phyloP scores from a whole-genome alignment of 768 basidiomycete species.

The Macrolepiota fuliginosa region DNA sequence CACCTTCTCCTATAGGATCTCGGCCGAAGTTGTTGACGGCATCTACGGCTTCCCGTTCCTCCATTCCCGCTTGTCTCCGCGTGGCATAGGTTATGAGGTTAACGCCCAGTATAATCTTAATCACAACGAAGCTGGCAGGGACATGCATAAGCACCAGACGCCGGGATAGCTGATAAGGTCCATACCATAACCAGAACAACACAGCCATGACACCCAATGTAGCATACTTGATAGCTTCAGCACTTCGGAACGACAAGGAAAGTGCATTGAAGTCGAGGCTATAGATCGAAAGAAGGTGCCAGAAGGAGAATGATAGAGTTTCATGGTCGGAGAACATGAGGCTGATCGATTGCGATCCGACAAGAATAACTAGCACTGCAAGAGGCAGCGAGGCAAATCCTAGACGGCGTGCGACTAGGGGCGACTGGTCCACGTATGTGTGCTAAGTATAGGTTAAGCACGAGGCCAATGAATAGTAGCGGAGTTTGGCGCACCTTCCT shows the following conservation, averaged over 20 bases:
- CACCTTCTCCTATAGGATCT: slow-evolving; percentile 88
- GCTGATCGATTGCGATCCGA: slow-evolving; percentile 69
- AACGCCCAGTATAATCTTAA: slow-evolving; percentile 93
- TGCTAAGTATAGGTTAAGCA: slow-evolving; percentile 45
- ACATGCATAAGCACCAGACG: background rate
- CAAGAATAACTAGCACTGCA: slow-evolving; percentile 76
- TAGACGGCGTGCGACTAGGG: slow-evolving; percentile 87
- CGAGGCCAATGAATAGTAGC: background rate
- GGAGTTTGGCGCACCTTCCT: slow-evolving; percentile 54
- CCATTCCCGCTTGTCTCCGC: slow-evolving; percentile 71
- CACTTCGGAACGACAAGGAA: slow-evolving; percentile 26
- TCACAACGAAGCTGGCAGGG: slow-evolving; percentile 63
- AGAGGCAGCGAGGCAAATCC: slow-evolving; percentile 94
- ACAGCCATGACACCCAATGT: slow-evolving; percentile 68
- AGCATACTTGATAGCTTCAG: slow-evolving; percentile 48
- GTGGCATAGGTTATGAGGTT: slow-evolving; percentile 84
- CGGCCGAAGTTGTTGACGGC: slow-evolving; percentile 83
- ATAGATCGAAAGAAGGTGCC: slow-evolving; percentile 11
- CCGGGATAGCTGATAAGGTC: slow-evolving; percentile 20
- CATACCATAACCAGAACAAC: slow-evolving; percentile 85
- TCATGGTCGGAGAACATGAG: slow-evolving; percentile 50
- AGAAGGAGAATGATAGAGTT: slow-evolving; percentile 7
- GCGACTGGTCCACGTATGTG: slow-evolving; percentile 93
- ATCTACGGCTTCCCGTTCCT: slow-evolving; percentile 71
- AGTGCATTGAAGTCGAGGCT: slow-evolving; percentile 39